These are phyloP conservation scores for Pisolithus thermaeus DNA, from an alignment of 1,284 basidiomycete species.

Conservation along the genomic window DNA sequence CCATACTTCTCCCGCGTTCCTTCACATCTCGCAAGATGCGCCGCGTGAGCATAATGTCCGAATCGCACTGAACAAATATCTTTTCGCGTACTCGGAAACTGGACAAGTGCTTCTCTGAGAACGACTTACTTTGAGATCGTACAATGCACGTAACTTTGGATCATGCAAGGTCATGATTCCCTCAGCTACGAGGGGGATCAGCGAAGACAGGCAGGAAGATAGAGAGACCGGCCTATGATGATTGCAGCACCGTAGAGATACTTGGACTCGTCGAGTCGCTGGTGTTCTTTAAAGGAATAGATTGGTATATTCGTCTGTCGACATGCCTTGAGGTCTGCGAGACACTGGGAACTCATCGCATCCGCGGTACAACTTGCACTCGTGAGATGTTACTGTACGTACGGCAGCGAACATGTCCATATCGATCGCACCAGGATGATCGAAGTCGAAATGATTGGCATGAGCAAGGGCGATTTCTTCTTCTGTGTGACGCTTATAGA, in stretches of 20 bases:
- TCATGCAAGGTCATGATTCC: slow-evolving; percentile 92
- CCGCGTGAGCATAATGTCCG: slow-evolving; percentile 95
- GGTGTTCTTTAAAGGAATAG: slow-evolving; percentile 92
- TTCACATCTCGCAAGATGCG: slow-evolving; percentile 84
- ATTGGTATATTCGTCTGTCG: slow-evolving; percentile 84
- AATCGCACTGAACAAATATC: slow-evolving; percentile 87
- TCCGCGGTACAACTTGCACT: neutral
- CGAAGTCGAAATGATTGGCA: slow-evolving; percentile 85
- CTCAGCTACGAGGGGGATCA: slow-evolving; percentile 53
- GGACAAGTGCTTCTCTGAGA: slow-evolving; percentile 3
- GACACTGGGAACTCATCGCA: slow-evolving; percentile 50
- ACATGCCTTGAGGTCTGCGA: slow-evolving; percentile 80
- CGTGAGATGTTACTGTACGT: slow-evolving; percentile 20
- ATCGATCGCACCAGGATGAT: slow-evolving; percentile 92
- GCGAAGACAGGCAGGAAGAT: neutral
- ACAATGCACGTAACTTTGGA: slow-evolving; percentile 69
- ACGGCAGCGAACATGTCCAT: slow-evolving; percentile 82
- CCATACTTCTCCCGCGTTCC: slow-evolving; percentile 82
- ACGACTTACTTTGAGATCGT: slow-evolving; percentile 81
- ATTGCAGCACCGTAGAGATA: slow-evolving; percentile 96
- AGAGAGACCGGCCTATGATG: slow-evolving; percentile 63
- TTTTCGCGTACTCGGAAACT: slow-evolving; percentile 22
- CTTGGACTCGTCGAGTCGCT: slow-evolving; percentile 78
- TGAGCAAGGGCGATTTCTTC: slow-evolving; percentile 82
- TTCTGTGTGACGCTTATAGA: slow-evolving; percentile 78